Evolutionary conservation across 176 grass and related monocot genomes (phyloP), one percentile per base, ranked within the genome.

Genomic region (Rhynchospora pubera): DNA sequence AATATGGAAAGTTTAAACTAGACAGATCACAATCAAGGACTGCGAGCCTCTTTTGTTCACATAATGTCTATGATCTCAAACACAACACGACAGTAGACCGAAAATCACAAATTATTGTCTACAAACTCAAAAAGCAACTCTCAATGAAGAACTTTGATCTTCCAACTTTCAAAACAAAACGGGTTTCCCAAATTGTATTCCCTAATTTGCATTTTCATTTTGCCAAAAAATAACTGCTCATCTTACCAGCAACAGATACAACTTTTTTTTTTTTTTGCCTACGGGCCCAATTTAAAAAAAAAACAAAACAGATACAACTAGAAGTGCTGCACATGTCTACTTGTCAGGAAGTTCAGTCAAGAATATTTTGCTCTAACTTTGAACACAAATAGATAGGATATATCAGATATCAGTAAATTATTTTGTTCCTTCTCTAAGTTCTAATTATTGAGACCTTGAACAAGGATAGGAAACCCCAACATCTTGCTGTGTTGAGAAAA

Each of bases 391-490:
- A 73, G 45, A 75, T 53, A 53, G 11, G 21, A 52, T 21, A 53
- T 53, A 75, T 53, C 15, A 21, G 71, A 28, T 53, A 55, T 15
- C 63, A 75, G 47, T 12, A 0, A 75, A 75, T 75, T 52, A 75
- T 53, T n/a, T 46, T 45, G 8, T 46, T 28, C 26, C 18, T 9
- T 1, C 26, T 75, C 22, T 51, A 74, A 24, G 5, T 28, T 21
- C 71, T 75, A 75, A 74, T 51, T 50, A 75, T 75, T 75, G n/a
- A 23, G 28, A 24, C 47, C 46, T 74, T 8, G 21, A 74, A 52
- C 70, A 75, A 75, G 66, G 71, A 75, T 53, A 53, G 45, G 71
- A 75, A 52, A 53, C 71, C 13, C 72, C 72, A 76, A 76, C 72
- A 76, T 76, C 46, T 74, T 51, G 45, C 44, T n/a, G 51, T 74